Evolutionary conservation across 2,329 filamentous ascomycete species (phyloP), one percentile per base, ranked within the genome.

Genomic region (Immersiporthe knoxdaviesiana): DNA sequence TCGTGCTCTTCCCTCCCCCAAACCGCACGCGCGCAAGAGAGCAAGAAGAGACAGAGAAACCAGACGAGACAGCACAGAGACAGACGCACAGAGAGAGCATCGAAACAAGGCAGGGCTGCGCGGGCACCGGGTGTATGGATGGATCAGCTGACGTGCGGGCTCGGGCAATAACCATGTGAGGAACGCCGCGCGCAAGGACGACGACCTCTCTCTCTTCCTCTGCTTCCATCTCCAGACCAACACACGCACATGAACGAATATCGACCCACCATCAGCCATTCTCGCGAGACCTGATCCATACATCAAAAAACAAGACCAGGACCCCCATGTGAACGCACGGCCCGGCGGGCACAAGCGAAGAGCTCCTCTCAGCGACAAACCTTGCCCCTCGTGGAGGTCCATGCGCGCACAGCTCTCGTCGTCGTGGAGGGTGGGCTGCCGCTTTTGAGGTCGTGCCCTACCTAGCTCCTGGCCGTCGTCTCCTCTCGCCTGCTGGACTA

Each of bases 361-460:
- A 30, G 32, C 50, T 50, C 50, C 27, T n/a, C 37, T 47, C 21
- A 24, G 62, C 67, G n/a, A n/a, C n/a, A n/a, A 58, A 58, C 56
- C 10, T 39, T 68, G 67, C 66, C 67, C 65, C 67, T 63, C 62
- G 58, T 10, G 37, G 5, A 65, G 27, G n/a, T 44, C 47, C 59
- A 41, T 65, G 32, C 63, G 32, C 63, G 18, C 64, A 10, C 47
- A 32, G 47, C 44, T n/a, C 24, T 21, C 27, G 11, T 30, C 27
- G n/a, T 66, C 14, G 24, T 69, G 27, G 47, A 52, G 47, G 24
- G 56, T 56, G 56, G 59, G 39, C 56, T 50, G 47, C 39, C 27
- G 27, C 54, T 63, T 63, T 61, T 35, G 50, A 67, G 58, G 52
- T 63, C 63, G 65, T 61, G 60, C 68, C 50, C 50, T 64, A 52